Evolutionary conservation across 768 basidiomycete genomes (phyloP), one percentile per base, ranked within the genome.

Genomic region (Sporobolomyces pararoseus): DNA sequence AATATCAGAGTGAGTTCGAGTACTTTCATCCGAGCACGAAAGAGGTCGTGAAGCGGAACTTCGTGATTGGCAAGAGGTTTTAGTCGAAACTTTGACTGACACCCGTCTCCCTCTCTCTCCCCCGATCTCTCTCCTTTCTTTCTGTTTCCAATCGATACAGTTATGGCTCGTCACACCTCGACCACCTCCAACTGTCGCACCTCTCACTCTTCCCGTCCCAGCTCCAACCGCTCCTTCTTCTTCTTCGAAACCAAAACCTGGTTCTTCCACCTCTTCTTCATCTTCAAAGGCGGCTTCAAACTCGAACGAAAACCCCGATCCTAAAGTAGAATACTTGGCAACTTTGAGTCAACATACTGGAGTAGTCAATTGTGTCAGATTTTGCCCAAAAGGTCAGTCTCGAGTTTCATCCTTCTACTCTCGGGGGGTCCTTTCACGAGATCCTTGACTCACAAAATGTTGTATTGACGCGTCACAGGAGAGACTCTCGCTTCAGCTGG

Each of bases 251-350:
- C 47, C 37, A 17, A 39, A 27, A 2, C 39, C 39, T 23, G 9
- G 17, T 27, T 59, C 58, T 25, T n/a, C 81, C 34, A 77, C 81
- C 47, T 25, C 66, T 6, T 47, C 46, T 23, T 47, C 46, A 6
- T 29, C 67, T n/a, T 37, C 53, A 46, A 75, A 7, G 79, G 80
- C 51, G 68, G 75, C 21, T 72, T 76, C 34, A 78, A 82, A n/a
- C n/a, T n/a, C 51, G 9, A 21, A 47, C 21, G 46, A 58, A 29
- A 27, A 62, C 34, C 60, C 50, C 66, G 85, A 85, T 0, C 90
- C 96, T n/a, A 86, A 91, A 69, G 90, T 95, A 51, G 96, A 98
- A 78, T 99, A 97, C 78, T 87, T 98, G 34, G 88, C 96, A 7
- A 98, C 96, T 0, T 84, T 99, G 63, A 88, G 84, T 76, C 86